A percentile compares a stretch with the other conserved stretches of the same genome.
Conservation (phyloP, 108 stramenopile genomes). For the Aureococcus anophagefferens region DNA sequence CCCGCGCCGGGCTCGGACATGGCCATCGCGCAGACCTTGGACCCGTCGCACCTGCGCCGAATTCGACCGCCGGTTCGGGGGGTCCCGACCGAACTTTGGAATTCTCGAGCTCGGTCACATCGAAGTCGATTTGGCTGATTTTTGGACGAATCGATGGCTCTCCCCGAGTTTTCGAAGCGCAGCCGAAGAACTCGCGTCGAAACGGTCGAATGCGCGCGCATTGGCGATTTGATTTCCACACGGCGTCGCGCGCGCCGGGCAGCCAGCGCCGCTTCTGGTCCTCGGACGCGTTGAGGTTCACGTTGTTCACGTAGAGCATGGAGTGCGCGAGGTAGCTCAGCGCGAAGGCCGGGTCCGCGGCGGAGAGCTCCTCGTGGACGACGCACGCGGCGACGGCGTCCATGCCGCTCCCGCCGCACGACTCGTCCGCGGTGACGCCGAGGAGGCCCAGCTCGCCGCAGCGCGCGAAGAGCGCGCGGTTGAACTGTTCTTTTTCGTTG, state of each 20-base stretch:
- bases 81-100: too few species aligned
- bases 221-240: too few species aligned
- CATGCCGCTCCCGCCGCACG: constrained; percentile 83
- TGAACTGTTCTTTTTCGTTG: constrained; percentile 82
- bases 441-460: constrained; percentile 84
- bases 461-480: constrained; percentile 67
- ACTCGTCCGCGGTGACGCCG: constrained; percentile 76
- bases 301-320: constrained; percentile 67
- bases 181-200: too few species aligned
- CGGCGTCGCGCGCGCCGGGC: constrained; percentile 56
- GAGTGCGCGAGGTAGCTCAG: constrained; percentile 91
- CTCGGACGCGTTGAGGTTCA: constrained; percentile 64
- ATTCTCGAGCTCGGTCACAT: too few species aligned
- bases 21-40: constrained; percentile 87
- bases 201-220: too few species aligned
- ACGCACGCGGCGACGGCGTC: constrained; percentile 42
- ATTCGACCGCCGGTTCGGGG: too few species aligned
- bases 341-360: constrained; percentile 93
- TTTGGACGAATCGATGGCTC: too few species aligned
- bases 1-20: constrained; percentile 96
- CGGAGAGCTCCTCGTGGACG: constrained; percentile 57
- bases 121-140: too few species aligned
- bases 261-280: constrained; percentile 69
- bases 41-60: constrained; percentile 79
- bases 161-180: too few species aligned